These are phyloP conservation scores for Paramecium bursaria DNA, from an alignment of 73 alveolate species.

Conservation along the genomic window DNA sequence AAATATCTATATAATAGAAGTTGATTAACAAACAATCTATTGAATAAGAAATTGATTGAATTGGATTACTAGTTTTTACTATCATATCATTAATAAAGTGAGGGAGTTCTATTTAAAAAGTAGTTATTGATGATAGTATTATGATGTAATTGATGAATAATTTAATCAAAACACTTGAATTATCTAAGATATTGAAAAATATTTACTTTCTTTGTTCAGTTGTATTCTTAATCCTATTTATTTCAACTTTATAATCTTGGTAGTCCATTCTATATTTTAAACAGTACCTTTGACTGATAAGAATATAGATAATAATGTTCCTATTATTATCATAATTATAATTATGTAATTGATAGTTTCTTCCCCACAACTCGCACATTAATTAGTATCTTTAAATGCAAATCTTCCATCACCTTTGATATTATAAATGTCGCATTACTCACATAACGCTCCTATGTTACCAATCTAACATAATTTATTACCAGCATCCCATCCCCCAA, in stretches of 20 bases:
- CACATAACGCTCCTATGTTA: slow-evolving; percentile 10
- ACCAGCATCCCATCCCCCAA: neutral
- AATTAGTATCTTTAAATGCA: no score
- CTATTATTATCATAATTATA: neutral
- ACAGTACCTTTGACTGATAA: slow-evolving; percentile 7
- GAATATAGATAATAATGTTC: slow-evolving; percentile 9
- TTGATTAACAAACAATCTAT: slow-evolving; percentile 20
- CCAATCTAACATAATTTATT: neutral
- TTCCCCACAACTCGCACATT: no score
- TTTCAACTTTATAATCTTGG: neutral
- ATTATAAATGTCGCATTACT: slow-evolving; percentile 20
- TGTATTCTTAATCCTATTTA: no score
- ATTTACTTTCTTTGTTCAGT: no score
- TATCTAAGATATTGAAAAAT: no score
- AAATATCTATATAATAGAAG: neutral
- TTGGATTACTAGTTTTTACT: neutral
- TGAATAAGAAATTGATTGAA: slow-evolving; percentile 13
- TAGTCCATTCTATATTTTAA: neutral
- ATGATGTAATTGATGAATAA: neutral
- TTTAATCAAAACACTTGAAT: slow-evolving; percentile 20
- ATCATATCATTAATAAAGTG: neutral
- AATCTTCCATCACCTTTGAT: no score
- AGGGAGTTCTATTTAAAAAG: neutral
- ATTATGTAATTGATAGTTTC: neutral
- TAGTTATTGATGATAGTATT: slow-evolving; percentile 10